Evolutionary conservation across 2,329 filamentous ascomycete species (phyloP), one percentile per base, ranked within the genome.

Genomic region (Fusarium subglutinans): DNA sequence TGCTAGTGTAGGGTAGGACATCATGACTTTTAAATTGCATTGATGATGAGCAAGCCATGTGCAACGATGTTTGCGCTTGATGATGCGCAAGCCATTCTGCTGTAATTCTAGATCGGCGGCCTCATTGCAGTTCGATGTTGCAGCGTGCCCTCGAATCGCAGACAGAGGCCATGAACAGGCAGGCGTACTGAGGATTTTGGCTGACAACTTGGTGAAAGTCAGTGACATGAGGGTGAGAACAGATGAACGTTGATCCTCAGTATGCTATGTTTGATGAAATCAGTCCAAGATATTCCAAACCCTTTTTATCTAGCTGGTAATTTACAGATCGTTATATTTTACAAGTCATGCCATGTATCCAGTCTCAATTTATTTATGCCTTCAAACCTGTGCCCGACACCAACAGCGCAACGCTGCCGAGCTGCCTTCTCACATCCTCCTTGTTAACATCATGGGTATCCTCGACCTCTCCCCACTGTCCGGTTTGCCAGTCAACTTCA

Each of bases 361-460:
- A 50, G 28, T 47, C 8, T 38, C 13, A 18, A 47, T 41, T 24
- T 53, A 54, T 37, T 43, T 40, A 38, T 37, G 24, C 45, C 43
- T 24, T 71, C 33, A 76, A 37, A 60, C 83, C 82, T 12, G 82
- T 86, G 3, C 93, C 93, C 63, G 90, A 91, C 15, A 98, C 93
- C 56, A 98, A 84, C 79, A 98, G 81, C 22, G 98, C 88, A 17
- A 94, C 93, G 81, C 94, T 97, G 20, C 96, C 96, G 68, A 98
- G 84, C 84, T 98, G 96, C 78, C 96, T 89, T 80, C 90, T 89
- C 74, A 98, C 77, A 82, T 99, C 96, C 83, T 97, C 96, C 82
- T 92, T 93, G 78, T 97, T 93, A 2, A 99, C 96, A 86, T 99
- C 96, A 83, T 99, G 96, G 35, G 95, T 98, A 83, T 99, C 95